phyloP scores from a whole-genome alignment of 2,329 filamentous ascomycete genomes.

The Plenodomus lindquistii region DNA sequence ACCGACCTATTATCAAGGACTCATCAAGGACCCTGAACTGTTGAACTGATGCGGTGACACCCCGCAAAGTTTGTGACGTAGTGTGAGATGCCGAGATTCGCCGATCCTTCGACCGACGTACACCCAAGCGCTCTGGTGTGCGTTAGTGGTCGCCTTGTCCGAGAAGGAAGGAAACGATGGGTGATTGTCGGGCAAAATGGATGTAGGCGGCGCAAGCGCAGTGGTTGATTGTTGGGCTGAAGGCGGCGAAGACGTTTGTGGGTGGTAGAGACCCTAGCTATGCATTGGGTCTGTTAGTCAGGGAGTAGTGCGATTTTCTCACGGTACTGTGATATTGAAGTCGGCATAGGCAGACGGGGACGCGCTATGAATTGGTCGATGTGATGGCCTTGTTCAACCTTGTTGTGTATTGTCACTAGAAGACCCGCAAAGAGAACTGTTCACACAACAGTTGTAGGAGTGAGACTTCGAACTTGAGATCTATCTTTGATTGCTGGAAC shows the following conservation, averaged over 20 bases:
- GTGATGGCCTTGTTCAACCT: not conserved
- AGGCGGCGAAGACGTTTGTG: not conserved
- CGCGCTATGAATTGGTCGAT: not conserved
- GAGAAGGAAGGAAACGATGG: not conserved
- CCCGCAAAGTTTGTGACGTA: slow-evolving; percentile 29
- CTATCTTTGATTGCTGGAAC: not conserved
- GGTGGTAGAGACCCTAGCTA: not conserved
- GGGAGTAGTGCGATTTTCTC: not conserved
- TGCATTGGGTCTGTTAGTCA: not conserved
- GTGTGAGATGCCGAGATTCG: slow-evolving; percentile 24
- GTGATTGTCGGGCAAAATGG: not conserved
- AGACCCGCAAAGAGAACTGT: not conserved
- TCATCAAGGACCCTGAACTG: too few species aligned
- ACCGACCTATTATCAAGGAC: not conserved
- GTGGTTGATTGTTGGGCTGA: not conserved
- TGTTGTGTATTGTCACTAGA: not conserved
- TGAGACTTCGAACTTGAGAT: not conserved
- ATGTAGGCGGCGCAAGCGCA: not conserved
- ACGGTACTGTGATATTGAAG: not conserved
- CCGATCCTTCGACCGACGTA: slow-evolving; percentile 21
- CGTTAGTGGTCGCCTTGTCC: slow-evolving; percentile 3
- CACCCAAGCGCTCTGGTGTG: slow-evolving; percentile 6
- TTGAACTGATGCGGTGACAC: slow-evolving; percentile 9
- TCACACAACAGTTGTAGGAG: not conserved
- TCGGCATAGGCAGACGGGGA: too few species aligned